A percentile compares a stretch with the other conserved stretches of the same genome.
Conservation (phyloP, 306 rosid genomes). For the Senna tora region DNA sequence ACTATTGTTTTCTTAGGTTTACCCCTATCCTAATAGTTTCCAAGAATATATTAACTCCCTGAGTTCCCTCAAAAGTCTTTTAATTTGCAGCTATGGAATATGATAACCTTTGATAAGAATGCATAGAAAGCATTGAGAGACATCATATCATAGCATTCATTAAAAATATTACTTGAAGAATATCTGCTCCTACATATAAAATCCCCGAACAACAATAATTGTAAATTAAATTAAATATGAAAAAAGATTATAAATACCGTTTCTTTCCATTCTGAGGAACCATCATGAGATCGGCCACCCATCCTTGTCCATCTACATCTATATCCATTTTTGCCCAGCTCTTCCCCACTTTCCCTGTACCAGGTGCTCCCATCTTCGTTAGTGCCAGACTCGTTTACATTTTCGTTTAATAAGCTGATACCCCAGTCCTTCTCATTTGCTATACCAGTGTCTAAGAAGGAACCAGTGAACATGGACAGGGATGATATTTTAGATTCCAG, state of each 20-base stretch:
- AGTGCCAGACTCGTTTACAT: constrained; percentile 80
- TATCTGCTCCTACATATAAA: constrained; percentile 30
- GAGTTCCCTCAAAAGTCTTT: constrained; percentile 11
- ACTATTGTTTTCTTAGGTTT: no score
- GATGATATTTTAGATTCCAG: constrained; percentile 28
- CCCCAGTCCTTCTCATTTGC: constrained; percentile 99
- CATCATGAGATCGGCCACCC: constrained; percentile 83
- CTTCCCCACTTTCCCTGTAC: constrained; percentile 89
- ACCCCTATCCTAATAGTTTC: no score
- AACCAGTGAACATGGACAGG: constrained; percentile 36
- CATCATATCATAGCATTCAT: constrained; percentile 16
- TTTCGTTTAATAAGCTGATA: constrained; percentile 75
- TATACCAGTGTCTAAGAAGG: constrained; percentile 81
- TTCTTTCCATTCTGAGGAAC: constrained; percentile 94
- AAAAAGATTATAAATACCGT: constrained; percentile 56
- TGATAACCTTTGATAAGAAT: constrained; percentile 3
- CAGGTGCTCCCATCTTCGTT: constrained; percentile 97
- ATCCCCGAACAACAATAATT: constrained; percentile 14
- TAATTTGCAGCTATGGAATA: constrained; percentile 10
- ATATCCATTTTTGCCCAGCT: constrained; percentile 81
- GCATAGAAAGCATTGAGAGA: constrained; percentile 19
- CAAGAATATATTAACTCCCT: neutral
- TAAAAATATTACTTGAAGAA: constrained; percentile 22
- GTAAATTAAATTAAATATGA: constrained; percentile 25
- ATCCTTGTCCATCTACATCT: constrained; percentile 99